phyloP scores from a whole-genome alignment of 305 asterid genomes.

The Petunia hybrid region DNA sequence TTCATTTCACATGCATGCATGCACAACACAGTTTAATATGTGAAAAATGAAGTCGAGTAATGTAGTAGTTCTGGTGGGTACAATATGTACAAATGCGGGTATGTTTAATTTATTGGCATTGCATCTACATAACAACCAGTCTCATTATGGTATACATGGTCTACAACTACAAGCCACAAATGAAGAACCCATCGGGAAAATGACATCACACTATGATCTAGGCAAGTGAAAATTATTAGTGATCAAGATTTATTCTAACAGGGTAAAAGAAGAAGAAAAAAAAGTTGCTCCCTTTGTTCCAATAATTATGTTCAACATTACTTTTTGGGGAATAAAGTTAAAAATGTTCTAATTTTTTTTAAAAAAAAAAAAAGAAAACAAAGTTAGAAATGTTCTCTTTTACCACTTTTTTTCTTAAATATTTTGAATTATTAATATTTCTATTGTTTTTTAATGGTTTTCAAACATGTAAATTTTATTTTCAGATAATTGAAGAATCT shows the following conservation, averaged over 20 bases:
- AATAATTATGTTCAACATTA: no score
- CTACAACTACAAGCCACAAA: not conserved
- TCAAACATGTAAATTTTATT: no score
- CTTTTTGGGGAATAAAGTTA: no score
- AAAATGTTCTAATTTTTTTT: no score
- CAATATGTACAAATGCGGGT: not conserved
- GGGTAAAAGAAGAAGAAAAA: not conserved
- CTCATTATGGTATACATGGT: constrained; percentile 7
- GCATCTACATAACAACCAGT: constrained; percentile 2
- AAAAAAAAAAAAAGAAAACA: no score
- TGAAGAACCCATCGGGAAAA: not conserved
- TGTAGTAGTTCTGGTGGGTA: not conserved
- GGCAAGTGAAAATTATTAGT: not conserved
- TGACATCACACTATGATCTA: not conserved
- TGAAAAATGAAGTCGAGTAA: constrained; percentile 15
- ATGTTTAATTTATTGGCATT: constrained; percentile 19
- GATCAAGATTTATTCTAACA: not conserved
- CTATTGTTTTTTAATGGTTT: no score
- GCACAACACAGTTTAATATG: not conserved
- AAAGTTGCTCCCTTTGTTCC: no score
- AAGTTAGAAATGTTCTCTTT: no score
- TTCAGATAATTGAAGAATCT: no score
- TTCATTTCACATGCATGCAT: not conserved
- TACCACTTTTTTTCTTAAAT: no score
- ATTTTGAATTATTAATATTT: no score